Conservation (phyloP, 1,284 basidiomycete species). For the Irpex sp. region DNA sequence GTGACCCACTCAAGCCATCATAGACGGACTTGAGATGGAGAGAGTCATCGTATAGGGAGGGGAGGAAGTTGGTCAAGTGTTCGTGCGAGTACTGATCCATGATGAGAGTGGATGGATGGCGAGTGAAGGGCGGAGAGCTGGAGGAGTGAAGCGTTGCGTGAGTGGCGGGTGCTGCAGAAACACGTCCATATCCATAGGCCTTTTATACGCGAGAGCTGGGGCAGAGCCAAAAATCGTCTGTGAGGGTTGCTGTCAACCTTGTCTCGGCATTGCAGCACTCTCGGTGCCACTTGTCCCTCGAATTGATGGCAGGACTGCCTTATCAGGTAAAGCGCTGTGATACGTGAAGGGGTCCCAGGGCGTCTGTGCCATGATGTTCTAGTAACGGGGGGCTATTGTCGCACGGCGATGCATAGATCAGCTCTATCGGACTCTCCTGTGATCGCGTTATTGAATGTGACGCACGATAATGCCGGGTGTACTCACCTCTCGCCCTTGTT, state of each 20-base stretch:
- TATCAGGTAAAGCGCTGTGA: neutral
- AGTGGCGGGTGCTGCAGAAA: neutral
- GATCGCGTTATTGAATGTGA: neutral
- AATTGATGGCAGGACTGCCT: neutral
- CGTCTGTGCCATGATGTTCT: neutral
- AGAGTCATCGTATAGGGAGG: neutral
- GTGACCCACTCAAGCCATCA: neutral
- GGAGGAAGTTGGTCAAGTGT: neutral
- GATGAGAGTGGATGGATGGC: neutral
- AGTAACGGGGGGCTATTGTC: neutral
- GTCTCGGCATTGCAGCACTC: neutral
- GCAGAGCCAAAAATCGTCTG: neutral
- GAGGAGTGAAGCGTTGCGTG: neutral
- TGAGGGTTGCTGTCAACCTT: neutral
- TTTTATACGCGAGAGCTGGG: neutral
- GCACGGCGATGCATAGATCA: neutral
- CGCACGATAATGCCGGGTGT: neutral
- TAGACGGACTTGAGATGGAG: neutral
- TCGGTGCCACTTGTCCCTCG: neutral
- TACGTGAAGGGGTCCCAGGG: neutral
- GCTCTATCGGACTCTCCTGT: neutral
- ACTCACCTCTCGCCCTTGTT: neutral
- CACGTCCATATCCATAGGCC: neutral
- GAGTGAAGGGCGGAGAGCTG: neutral
- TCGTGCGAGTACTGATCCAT: neutral